These are phyloP conservation scores for Trichoderma gracile DNA, from an alignment of 2,329 filamentous ascomycete genomes.

Conservation along the genomic window DNA sequence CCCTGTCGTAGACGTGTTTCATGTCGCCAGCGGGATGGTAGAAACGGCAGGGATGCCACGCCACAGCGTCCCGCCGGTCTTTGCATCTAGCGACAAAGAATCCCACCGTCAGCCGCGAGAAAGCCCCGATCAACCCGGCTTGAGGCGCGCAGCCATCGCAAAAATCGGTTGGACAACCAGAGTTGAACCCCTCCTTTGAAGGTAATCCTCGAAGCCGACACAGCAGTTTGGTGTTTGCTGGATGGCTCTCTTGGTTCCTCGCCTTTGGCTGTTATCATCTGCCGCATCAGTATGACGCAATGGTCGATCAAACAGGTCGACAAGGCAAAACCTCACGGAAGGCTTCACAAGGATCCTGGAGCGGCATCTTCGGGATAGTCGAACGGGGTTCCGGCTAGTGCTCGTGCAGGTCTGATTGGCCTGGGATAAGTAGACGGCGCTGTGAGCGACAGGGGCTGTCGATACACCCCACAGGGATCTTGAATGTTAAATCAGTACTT, in stretches of 20 bases:
- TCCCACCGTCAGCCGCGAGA: conserved; percentile 11
- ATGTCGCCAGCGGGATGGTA: conserved; percentile 22
- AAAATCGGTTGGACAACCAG: background rate
- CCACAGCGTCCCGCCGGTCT: conserved; percentile 2
- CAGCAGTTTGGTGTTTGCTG: background rate
- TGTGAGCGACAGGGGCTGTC: background rate
- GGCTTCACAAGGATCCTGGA: conserved; percentile 3
- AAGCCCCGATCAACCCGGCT: conserved; percentile 13
- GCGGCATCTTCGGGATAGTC: conserved; percentile 13
- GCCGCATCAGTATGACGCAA: conserved; percentile 11
- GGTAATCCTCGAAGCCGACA: background rate
- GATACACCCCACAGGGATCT: too few species aligned
- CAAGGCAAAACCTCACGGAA: background rate
- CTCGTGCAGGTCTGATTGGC: conserved; percentile 14
- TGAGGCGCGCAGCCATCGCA: background rate
- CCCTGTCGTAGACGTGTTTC: conserved; percentile 16
- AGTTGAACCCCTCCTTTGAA: background rate
- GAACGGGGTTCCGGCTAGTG: conserved; percentile 3
- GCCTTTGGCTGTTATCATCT: background rate
- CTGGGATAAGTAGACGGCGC: background rate
- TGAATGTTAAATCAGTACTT: too few species aligned
- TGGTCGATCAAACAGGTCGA: conserved; percentile 15
- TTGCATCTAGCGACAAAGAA: background rate
- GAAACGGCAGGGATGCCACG: conserved; percentile 8
- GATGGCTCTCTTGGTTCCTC: background rate